These are phyloP conservation scores for Fagus sylvatica DNA, from an alignment of 306 rosid species.

Conservation along the genomic window DNA sequence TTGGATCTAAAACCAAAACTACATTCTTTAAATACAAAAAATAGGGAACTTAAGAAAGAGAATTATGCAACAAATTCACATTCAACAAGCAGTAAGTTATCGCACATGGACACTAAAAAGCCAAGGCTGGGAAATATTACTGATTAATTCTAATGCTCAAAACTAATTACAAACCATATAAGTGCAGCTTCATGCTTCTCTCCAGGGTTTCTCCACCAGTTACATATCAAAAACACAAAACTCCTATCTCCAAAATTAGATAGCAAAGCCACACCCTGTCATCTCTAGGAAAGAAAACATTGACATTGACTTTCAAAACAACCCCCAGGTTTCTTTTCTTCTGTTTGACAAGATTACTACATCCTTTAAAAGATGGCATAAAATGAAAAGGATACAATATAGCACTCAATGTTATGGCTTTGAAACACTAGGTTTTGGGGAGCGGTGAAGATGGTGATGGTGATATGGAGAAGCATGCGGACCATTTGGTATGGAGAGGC, in stretches of 20 bases:
- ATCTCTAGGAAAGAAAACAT: neutral
- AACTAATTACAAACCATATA: constrained; percentile 5
- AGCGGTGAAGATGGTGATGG: constrained; percentile 27
- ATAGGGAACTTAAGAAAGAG: neutral
- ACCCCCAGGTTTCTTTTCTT: neutral
- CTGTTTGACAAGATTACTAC: neutral
- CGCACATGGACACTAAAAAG: neutral
- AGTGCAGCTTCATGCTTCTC: constrained; percentile 9
- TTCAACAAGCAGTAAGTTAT: constrained; percentile 11
- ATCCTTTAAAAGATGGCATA: neutral
- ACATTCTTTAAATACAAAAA: neutral
- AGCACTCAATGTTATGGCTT: neutral
- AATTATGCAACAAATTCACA: constrained; percentile 8
- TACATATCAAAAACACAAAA: neutral
- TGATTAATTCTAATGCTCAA: constrained; percentile 4
- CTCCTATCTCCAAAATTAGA: neutral
- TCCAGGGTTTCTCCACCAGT: neutral
- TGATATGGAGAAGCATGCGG: constrained; percentile 28
- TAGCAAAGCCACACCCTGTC: neutral
- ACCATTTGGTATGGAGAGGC: constrained; percentile 33
- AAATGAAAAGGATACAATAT: neutral
- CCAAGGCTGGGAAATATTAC: constrained; percentile 2
- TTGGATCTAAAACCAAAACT: neutral
- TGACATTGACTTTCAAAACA: constrained; percentile 7
- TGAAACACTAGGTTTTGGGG: constrained; percentile 22